Conservation (phyloP, 352 stramenopile species). For the Elongisporangium anandrum region DNA sequence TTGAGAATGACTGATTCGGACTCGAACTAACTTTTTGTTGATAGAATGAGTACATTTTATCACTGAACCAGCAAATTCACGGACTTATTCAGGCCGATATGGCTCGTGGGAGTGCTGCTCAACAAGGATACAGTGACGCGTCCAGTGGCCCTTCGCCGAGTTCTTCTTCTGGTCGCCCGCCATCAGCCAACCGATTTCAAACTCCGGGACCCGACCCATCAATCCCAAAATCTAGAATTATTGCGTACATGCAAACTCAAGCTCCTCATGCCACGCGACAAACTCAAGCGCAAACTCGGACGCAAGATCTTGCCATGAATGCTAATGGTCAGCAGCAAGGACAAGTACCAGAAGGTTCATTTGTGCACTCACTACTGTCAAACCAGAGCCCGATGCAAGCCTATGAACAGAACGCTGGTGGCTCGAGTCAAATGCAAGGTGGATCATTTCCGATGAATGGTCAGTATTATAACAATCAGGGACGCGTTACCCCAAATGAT, state of each 20-base stretch:
- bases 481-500: neutral
- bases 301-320: slow-evolving; percentile 1
- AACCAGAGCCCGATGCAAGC: slow-evolving; percentile 22
- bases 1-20: neutral
- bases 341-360: slow-evolving; percentile 18
- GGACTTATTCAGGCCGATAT: slow-evolving; percentile 57
- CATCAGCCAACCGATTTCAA: neutral
- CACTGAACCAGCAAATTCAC: slow-evolving; percentile 59
- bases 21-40: neutral
- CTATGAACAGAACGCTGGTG: slow-evolving; percentile 13
- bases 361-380: slow-evolving; percentile 32
- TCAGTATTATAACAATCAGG: neutral
- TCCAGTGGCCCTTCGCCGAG: slow-evolving; percentile 2
- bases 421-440: slow-evolving; percentile 6
- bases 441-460: neutral
- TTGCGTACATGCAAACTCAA: slow-evolving; percentile 5
- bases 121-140: neutral
- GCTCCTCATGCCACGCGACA: neutral
- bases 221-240: neutral
- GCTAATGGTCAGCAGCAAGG: neutral
- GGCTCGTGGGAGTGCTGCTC: neutral
- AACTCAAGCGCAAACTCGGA: slow-evolving; percentile 5
- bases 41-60: slow-evolving; percentile 46
- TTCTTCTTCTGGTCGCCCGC: neutral
- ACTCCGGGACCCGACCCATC: neutral